A percentile compares a stretch with the other conserved stretches of the same genome.
Evolutionary conservation across 192 early-diverging fungal genomes (phyloP).

Genomic region (Chytriomyces sp.): DNA sequence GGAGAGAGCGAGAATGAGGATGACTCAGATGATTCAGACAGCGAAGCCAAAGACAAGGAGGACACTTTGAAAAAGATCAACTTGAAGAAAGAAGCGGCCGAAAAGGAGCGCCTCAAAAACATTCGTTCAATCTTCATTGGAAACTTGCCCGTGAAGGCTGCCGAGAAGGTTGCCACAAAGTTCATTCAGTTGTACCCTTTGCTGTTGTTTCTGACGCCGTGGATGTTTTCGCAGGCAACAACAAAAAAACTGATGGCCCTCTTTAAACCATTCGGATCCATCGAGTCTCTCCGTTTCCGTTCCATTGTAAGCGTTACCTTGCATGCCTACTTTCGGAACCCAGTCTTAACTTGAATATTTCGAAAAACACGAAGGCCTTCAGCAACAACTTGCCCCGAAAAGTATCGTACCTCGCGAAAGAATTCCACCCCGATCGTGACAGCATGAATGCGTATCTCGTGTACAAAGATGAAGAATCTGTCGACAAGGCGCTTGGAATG

Average conservation of each 20-base stretch:
- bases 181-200: slow-evolving; percentile 29
- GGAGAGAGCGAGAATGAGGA: slow-evolving; percentile 24
- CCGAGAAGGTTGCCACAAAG: slow-evolving; percentile 56
- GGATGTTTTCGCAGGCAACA: slow-evolving; percentile 45
- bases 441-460: slow-evolving; percentile 91
- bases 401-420: slow-evolving; percentile 79
- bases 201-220: slow-evolving; percentile 3
- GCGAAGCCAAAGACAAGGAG: slow-evolving; percentile 43
- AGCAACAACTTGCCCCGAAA: slow-evolving; percentile 73
- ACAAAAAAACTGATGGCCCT: slow-evolving; percentile 72
- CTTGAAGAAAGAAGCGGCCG: slow-evolving; percentile 45
- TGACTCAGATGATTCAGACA: slow-evolving; percentile 43
- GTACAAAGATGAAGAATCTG: slow-evolving; percentile 65
- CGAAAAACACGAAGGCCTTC: slow-evolving; percentile 53
- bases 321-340: slow-evolving; percentile 7
- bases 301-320: slow-evolving; percentile 68
- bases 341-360: slow-evolving; percentile 11
- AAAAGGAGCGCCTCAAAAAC: slow-evolving; percentile 51
- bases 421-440: slow-evolving; percentile 84
- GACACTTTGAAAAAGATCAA: slow-evolving; percentile 39
- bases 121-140: slow-evolving; percentile 93
- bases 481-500: slow-evolving; percentile 65
- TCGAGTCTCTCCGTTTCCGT: slow-evolving; percentile 90
- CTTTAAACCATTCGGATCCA: slow-evolving; percentile 69
- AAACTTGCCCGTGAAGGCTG: slow-evolving; percentile 75